Percentiles rank a stretch among this genome's conserved stretches.
Evolutionary conservation across 139 green algal species (phyloP).

Genomic region (Prasinococcaceae sp.): DNA sequence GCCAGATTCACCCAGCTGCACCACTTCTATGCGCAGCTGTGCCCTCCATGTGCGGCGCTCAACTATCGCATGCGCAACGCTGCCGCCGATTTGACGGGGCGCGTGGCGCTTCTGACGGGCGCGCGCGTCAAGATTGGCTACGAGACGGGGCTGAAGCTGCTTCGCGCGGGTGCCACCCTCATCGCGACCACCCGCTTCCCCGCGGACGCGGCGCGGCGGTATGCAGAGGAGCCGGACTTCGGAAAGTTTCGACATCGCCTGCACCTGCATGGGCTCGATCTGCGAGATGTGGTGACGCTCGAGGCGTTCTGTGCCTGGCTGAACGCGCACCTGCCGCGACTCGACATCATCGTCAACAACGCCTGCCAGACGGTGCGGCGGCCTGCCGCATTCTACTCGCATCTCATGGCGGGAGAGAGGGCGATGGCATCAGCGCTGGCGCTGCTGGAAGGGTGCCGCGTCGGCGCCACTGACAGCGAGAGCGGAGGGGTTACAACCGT

Average conservation of each 20-base stretch:
- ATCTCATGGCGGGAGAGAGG: not conserved
- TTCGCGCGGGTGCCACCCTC: not conserved
- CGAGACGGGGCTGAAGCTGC: slow-evolving; percentile 4
- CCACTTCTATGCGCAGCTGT: slow-evolving; percentile 10
- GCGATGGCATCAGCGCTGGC: not conserved
- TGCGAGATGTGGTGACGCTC: not conserved
- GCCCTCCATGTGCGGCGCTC: not conserved
- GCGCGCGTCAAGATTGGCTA: slow-evolving; percentile 6
- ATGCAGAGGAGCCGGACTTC: slow-evolving; percentile 1
- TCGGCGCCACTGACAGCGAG: too few relatives aligned
- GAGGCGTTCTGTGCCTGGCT: not conserved
- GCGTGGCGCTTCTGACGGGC: slow-evolving; percentile 1
- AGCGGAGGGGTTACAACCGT: too few relatives aligned
- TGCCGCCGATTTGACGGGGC: not conserved
- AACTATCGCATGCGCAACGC: not conserved
- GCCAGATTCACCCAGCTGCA: slow-evolving; percentile 1
- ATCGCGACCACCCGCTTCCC: slow-evolving; percentile 9
- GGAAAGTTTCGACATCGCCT: not conserved
- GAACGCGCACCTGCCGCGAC: not conserved
- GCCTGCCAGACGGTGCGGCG: slow-evolving; percentile 11
- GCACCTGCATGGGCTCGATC: not conserved
- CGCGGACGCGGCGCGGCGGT: slow-evolving; percentile 5
- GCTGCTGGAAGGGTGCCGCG: too few relatives aligned
- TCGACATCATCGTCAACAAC: slow-evolving; percentile 13
- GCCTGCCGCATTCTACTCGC: not conserved